Conservation (phyloP, 2,329 filamentous ascomycete genomes). For the Arthrobotrys pseudoclavata region DNA sequence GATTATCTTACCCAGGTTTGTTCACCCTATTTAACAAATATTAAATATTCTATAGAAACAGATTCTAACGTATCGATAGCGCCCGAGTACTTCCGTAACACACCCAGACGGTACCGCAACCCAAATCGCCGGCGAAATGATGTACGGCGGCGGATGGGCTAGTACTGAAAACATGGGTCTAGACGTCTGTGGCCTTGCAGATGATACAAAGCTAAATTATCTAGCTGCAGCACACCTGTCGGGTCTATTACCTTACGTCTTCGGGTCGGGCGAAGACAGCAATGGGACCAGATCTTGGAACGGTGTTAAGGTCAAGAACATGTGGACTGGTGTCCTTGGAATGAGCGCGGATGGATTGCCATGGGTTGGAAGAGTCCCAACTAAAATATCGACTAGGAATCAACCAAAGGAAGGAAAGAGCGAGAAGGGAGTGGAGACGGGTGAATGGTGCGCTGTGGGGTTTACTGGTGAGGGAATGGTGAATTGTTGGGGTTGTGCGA, state of each 20-base stretch:
- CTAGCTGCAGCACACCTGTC: slow-evolving; percentile 66
- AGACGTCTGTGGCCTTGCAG: slow-evolving; percentile 69
- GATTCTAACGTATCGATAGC: slow-evolving; percentile 15
- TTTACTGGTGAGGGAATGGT: slow-evolving; percentile 72
- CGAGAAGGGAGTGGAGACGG: slow-evolving; percentile 28
- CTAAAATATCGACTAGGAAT: slow-evolving; percentile 60
- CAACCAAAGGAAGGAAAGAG: slow-evolving; percentile 55
- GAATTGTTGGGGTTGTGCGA: slow-evolving; percentile 71
- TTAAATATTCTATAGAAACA: background rate
- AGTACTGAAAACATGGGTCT: slow-evolving; percentile 67
- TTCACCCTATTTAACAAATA: slow-evolving; percentile 64
- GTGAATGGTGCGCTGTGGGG: slow-evolving; percentile 71
- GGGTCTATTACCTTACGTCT: slow-evolving; percentile 68
- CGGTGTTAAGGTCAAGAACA: slow-evolving; percentile 64
- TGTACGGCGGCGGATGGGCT: slow-evolving; percentile 72
- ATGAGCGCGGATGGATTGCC: slow-evolving; percentile 70
- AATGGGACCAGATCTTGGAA: slow-evolving; percentile 49
- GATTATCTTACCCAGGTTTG: slow-evolving; percentile 70
- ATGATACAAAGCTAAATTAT: slow-evolving; percentile 68
- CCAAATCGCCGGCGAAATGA: slow-evolving; percentile 67
- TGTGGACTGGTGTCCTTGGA: slow-evolving; percentile 71
- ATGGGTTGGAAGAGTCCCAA: slow-evolving; percentile 69
- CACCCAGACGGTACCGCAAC: slow-evolving; percentile 61
- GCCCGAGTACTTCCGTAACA: slow-evolving; percentile 33
- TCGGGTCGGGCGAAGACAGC: slow-evolving; percentile 64